Percentiles rank a stretch among this genome's conserved stretches.
Conservation (phyloP, 164 flowering plant species). For the Chloranthus sessilifolius region DNA sequence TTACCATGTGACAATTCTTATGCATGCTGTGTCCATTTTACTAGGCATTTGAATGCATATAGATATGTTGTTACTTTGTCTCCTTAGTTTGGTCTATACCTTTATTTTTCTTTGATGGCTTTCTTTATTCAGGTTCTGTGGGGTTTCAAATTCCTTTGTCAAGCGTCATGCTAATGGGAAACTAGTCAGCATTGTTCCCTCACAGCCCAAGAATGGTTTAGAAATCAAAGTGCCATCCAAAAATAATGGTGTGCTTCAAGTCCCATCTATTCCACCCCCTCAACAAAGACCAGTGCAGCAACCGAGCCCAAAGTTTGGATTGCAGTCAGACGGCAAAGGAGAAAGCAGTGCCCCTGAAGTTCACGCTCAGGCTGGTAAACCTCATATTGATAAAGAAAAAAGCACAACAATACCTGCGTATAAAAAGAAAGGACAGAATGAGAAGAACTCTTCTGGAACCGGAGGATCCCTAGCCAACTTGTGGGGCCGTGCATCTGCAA, state of each 20-base stretch:
- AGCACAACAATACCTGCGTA: slow-evolving; percentile 24
- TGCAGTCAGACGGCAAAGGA: slow-evolving; percentile 33
- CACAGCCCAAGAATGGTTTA: slow-evolving; percentile 25
- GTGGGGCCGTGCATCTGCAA: slow-evolving; percentile 84
- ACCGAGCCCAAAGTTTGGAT: slow-evolving; percentile 29
- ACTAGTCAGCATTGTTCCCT: slow-evolving; percentile 16
- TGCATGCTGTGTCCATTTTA: too few relatives aligned
- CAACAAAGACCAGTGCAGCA: slow-evolving; percentile 32
- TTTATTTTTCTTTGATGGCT: background rate
- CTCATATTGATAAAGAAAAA: slow-evolving; percentile 35
- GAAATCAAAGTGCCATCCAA: slow-evolving; percentile 25
- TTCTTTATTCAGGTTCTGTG: slow-evolving; percentile 61
- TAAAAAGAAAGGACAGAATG: slow-evolving; percentile 48
- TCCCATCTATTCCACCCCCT: slow-evolving; percentile 21
- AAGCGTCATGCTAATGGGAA: slow-evolving; percentile 46
- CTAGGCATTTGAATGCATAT: too few relatives aligned
- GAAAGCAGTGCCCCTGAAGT: slow-evolving; percentile 22
- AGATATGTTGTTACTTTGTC: too few relatives aligned
- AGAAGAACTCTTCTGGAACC: slow-evolving; percentile 39
- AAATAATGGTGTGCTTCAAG: slow-evolving; percentile 21
- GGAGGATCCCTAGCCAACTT: slow-evolving; percentile 67
- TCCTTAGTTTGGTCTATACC: background rate
- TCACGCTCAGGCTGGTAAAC: slow-evolving; percentile 30
- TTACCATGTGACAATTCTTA: too few relatives aligned
- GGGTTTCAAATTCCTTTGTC: slow-evolving; percentile 65